A percentile compares a stretch with the other conserved stretches of the same genome.
These are phyloP conservation scores for Helotiales sp. DNA, from an alignment of 2,329 filamentous ascomycete genomes.

Conservation along the genomic window DNA sequence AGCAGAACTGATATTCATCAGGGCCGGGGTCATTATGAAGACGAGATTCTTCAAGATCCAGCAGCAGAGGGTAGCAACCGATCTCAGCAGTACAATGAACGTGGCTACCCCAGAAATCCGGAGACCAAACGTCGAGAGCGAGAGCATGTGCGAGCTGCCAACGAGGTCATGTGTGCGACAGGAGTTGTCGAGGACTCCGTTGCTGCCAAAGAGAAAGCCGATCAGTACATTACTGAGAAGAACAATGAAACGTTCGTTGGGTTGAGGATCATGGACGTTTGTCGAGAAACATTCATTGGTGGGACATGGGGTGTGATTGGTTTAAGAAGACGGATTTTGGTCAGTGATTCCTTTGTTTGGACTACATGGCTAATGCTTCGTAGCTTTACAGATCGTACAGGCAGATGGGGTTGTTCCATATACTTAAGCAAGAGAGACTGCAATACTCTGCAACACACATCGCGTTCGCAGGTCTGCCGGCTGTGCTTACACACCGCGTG, in stretches of 20 bases:
- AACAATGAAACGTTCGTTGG: constrained; percentile 31
- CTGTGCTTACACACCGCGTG: constrained; percentile 30
- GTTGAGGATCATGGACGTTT: constrained; percentile 32
- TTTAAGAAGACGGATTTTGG: constrained; percentile 34
- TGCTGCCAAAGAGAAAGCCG: constrained; percentile 27
- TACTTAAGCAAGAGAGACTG: constrained; percentile 29
- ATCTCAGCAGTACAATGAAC: constrained; percentile 34
- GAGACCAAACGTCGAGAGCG: constrained; percentile 34
- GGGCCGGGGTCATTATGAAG: constrained; percentile 37
- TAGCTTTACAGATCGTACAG: constrained; percentile 36
- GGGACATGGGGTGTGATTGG: constrained; percentile 37
- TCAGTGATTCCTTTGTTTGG: constrained; percentile 12
- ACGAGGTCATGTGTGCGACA: constrained; percentile 38
- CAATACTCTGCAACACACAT: constrained; percentile 22
- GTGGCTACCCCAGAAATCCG: constrained; percentile 35
- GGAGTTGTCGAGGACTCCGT: constrained; percentile 35
- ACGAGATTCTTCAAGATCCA: constrained; percentile 28
- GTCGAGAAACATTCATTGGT: constrained; percentile 27
- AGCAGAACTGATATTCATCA: constrained; percentile 6
- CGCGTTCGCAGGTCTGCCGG: constrained; percentile 31
- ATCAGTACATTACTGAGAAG: constrained; percentile 17
- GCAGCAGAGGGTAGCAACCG: constrained; percentile 1
- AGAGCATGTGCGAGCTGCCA: constrained; percentile 36
- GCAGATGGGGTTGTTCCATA: constrained; percentile 24
- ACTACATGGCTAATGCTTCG: constrained; percentile 8